Base-by-base conservation (phyloP, 106 monocot genomes). In the Vanilla planifolia region DNA sequence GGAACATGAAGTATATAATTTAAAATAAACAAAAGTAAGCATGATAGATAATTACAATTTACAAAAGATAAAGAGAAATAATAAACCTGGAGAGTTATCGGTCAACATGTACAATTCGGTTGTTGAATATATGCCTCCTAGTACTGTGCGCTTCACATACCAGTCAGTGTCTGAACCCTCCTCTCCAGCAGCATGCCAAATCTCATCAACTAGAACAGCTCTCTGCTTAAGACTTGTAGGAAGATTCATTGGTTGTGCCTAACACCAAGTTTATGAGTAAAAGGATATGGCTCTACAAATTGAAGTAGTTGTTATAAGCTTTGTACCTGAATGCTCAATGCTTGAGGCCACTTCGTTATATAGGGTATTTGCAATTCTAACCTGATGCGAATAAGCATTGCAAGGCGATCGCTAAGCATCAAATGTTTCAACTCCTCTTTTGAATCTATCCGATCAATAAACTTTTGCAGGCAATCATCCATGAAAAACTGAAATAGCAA, bases 281-380 rank as follows among this genome's bases (percentile, higher is more conserved):
- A 57, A 8, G 1, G 35, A 19, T 57, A 35, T 1, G 21, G 8
- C 35, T 8, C 21, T 16, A 57, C 8, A 28, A 36, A 35, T 16
- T 34, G 8, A 35, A 35, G n/a, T 5, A 8, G 20, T 35, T 35
- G 28, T 6, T 33, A 8, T 9, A 35, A 53, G 30, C n/a, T 57
- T 33, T 13, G 10, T 35, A 57, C 57, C 81, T 96, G 96, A 39
- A 96, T 96, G 77, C 96, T 87, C 43, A 96, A 86, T 33, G 96
- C 96, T 74, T 96, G 84, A 42, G 96, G 81, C 91, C 90, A 96
- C 71, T 85, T 96, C 34, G 87, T 82, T 74, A 91, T 79, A 55
- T 87, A 96, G 40, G 91, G 87, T 8, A 42, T 72, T 63, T 96
- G 96, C 91, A 91, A 87, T 72, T 91, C 81, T 62, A 96, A 60